Evolutionary conservation across 106 monocot genomes (phyloP), one percentile per base, ranked within the genome.

Genomic region (Chionographis japonica): DNA sequence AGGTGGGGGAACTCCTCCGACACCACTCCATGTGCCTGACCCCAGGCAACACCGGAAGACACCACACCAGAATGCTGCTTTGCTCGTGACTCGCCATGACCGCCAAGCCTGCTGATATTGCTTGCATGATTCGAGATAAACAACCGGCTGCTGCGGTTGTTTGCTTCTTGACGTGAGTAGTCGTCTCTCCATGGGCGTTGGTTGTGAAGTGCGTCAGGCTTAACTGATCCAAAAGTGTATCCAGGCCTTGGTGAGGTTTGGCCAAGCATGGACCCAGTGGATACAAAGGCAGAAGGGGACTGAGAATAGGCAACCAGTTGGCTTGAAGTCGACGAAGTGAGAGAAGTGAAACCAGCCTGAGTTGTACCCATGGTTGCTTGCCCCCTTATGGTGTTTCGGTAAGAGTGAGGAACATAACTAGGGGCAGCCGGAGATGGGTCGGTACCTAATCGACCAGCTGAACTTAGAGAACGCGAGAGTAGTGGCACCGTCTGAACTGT

Each of bases 1-100:
- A 97, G 75, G 58, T 97, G 95, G 4, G 95, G 95, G 52, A 97
- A 97, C 43, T 97, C 95, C 2, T 97, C 89, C 3, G 54, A 67
- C 37, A 73, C 68, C 8, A 41, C 7, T 14, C 74, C 90, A 39
- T 66, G 67, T 43, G 63, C 49, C 15, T 67, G 80, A 54, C 63
- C 56, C 13, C 63, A 17, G 6, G 69, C 50, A 52, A 40, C 9
- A 56, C 51, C 16, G 54, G 77, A 60, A 49, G 67, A 52, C 40
- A 43, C 67, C 72, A 75, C 73, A 38, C 40, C 42, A 27, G 67
- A 37, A 43, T 61, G 50, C 7, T 37, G 51, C 66, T 58, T 66
- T 18, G 43, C 53, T 43, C 58, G 69, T 4, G 17, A 36, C 20
- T 50, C 60, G 14, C 76, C 68, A 43, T 73, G 17, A 37, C 73